Evolutionary conservation across 257 asterid species (phyloP), one percentile per base, ranked within the genome.

Genomic region (Solanum virginianum): DNA sequence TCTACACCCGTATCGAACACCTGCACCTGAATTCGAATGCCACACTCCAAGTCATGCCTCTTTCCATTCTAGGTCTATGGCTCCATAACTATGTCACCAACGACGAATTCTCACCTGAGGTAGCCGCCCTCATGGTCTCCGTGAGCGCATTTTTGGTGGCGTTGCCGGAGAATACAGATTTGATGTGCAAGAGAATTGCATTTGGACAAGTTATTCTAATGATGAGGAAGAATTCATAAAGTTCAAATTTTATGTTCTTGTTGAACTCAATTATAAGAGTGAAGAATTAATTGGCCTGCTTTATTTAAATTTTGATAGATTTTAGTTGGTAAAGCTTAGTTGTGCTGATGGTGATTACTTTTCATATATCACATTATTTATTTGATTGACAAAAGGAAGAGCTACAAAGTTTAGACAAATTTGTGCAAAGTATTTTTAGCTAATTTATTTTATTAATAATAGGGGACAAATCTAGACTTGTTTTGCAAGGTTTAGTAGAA

Each of bases 141-240:
- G 49, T 84, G 75, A 90, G 82, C 13, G 54, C 94, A 2, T 92
- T 93, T 55, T 6, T 91, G 59, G 94, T 94, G 85, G 93, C 91
- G 11, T 75, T 94, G 72, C 97, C 95, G 41, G 87, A 70, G 63
- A 77, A 85, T 9, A 91, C 94, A 3, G 88, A 88, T 45, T 8
- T 93, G 63, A 88, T 90, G 83, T 84, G 92, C 2, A 94, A 93
- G 89, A 88, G 91, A 86, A 87, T 94, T 16, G 98, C 95, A 1
- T 91, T 93, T 43, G 98, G 97, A 70, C 98, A 93, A 89, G 15
- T 29, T 0, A 8, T 66, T 8, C 1, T 15, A 66, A 14, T 7
- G 18, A 7, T 39, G 15, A 8, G 2, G 16, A 15, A 8, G 1
- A 68, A 15, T 17, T 16, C 22, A 36, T 68, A 8, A 29, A 68